Evolutionary conservation across 1,284 basidiomycete species (phyloP), one percentile per base, ranked within the genome.

Genomic region (Sphaerobolus stellatus): DNA sequence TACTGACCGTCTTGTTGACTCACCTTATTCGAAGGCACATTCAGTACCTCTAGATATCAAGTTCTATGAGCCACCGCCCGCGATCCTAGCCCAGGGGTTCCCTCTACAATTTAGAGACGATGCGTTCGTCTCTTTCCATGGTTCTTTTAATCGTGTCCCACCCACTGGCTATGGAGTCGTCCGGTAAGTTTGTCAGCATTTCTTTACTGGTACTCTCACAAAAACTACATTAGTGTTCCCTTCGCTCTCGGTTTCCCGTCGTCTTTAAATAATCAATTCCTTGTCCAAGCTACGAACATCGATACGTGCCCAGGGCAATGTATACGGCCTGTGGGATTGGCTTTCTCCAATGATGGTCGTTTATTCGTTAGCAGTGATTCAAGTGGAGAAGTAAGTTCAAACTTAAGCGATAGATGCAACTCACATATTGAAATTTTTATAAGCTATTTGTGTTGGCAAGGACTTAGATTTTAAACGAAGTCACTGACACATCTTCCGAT

Each of bases 21-120:
- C 16, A 16, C 9, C 1, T n/a, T 41, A 29, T 30, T 27, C 20
- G 11, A 50, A 76, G 74, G 72, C 75, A 1, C 74, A 75, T 60
- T 75, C 74, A 4, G 74, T 72, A 1, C 74, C 75, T 4, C 64
- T 75, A 11, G 75, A 75, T 58, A 69, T 77, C 61, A 76, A 75
- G 50, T 74, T 75, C 58, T 75, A 33, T 49, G 28, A 28, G 20
- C 45, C 31, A 3, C 30, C 13, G 41, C 22, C 20, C 4, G 4
- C 41, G 13, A 44, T 44, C 8, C 46, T 58, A 11, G 59, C 50
- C 16, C 48, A 2, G 50, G 64, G 65, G 2, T 67, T 75, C 48
- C 71, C 72, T 5, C 48, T 47, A 7, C 52, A 58, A 5, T 67
- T 68, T 40, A 51, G 46, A 9, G 67, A 66, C 2, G 66, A 73